These are phyloP conservation scores for Chiua virens DNA, from an alignment of 768 basidiomycete species.

Conservation along the genomic window DNA sequence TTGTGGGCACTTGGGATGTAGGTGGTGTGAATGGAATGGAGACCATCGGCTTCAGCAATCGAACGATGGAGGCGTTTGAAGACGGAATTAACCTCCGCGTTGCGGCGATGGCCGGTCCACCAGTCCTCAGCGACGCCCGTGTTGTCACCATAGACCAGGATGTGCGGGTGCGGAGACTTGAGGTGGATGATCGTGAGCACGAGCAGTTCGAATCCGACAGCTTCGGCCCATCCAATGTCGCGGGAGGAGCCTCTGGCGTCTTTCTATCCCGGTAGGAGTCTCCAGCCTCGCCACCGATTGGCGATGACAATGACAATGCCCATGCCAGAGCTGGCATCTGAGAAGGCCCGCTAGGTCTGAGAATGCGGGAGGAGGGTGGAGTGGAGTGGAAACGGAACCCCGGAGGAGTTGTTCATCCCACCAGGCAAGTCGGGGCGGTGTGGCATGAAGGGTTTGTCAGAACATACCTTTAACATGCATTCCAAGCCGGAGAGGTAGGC, in stretches of 20 bases:
- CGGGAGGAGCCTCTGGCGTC: background rate
- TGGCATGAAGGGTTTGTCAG: conserved; percentile 33
- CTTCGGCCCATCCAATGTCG: background rate
- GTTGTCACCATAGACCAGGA: background rate
- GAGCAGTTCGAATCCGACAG: background rate
- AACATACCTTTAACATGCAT: conserved; percentile 31
- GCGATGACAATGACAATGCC: background rate
- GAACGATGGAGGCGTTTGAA: background rate
- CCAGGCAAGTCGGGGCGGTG: background rate
- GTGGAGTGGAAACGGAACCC: too few relatives aligned
- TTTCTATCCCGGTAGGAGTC: too few relatives aligned
- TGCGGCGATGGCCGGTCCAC: background rate
- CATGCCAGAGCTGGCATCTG: conserved; percentile 7
- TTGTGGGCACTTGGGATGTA: background rate
- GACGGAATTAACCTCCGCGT: background rate
- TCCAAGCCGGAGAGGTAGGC: conserved; percentile 44
- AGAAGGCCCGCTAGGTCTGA: background rate
- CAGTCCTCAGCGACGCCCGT: background rate
- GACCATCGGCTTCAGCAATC: background rate
- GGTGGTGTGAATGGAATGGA: background rate
- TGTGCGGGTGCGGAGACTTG: too few relatives aligned
- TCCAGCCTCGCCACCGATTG: accelerated
- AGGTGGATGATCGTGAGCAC: background rate
- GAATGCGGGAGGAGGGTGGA: background rate
- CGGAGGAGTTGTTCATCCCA: background rate